phyloP scores from a whole-genome alignment of 331 rosid genomes.

The Phaseolus coccineus region DNA sequence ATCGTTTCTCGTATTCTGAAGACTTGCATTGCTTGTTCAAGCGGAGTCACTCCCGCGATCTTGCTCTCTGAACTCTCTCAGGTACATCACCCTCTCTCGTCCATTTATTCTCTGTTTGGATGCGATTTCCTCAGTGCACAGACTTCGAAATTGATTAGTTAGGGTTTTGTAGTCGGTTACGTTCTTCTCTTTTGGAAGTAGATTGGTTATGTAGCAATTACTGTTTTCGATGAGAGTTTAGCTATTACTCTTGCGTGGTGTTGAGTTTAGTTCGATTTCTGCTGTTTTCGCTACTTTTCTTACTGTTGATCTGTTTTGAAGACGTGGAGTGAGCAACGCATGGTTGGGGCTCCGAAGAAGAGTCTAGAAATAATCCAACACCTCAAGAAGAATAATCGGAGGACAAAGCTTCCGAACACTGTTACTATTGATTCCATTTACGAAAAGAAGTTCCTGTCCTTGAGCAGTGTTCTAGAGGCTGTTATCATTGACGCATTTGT shows the following conservation, averaged over 20 bases:
- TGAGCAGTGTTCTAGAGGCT: slow-evolving; percentile 76
- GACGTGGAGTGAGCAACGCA: slow-evolving; percentile 84
- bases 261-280: slow-evolving; percentile 19
- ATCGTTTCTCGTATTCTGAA: slow-evolving; percentile 77
- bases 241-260: slow-evolving; percentile 7
- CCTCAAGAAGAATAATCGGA: slow-evolving; percentile 60
- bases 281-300: slow-evolving; percentile 14
- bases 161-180: slow-evolving; percentile 1
- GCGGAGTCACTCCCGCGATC: slow-evolving; percentile 89
- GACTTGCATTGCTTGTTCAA: slow-evolving; percentile 81
- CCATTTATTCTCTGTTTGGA: neutral
- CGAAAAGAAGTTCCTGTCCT: slow-evolving; percentile 78
- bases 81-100: slow-evolving; percentile 46
- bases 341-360: slow-evolving; percentile 74
- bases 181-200: neutral
- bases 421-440: slow-evolving; percentile 83
- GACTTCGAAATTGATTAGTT: slow-evolving; percentile 7
- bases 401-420: slow-evolving; percentile 79
- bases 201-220: neutral
- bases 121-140: neutral
- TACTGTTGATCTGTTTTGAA: slow-evolving; percentile 43
- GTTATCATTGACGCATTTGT: slow-evolving; percentile 72
- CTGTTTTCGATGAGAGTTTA: neutral
- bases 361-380: slow-evolving; percentile 65
- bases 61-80: slow-evolving; percentile 83